These are phyloP conservation scores for Starmerella ratchasimensis DNA, from an alignment of 805 yeast species.

Conservation along the genomic window DNA sequence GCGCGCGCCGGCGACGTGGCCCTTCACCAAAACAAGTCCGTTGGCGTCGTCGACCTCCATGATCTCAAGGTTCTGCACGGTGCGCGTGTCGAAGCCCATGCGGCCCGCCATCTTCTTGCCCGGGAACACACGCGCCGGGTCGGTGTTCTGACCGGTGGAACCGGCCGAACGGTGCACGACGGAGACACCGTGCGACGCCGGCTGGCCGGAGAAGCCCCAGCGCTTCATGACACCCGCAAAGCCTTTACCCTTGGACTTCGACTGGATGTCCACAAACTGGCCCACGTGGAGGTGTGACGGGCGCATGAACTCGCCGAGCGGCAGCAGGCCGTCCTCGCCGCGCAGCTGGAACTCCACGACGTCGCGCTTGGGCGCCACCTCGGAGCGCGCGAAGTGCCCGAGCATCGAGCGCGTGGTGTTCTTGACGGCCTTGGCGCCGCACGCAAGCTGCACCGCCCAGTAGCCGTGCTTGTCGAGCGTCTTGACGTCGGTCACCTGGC, in stretches of 20 bases:
- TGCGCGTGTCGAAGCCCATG: conserved; percentile 68
- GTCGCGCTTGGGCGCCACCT: conserved; percentile 68
- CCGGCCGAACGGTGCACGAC: conserved; percentile 90
- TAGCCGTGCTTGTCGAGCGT: conserved; percentile 65
- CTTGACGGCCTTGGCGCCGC: conserved; percentile 49
- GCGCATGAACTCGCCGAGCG: conserved; percentile 60
- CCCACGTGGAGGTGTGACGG: conserved; percentile 81
- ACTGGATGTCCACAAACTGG: conserved; percentile 68
- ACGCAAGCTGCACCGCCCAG: conserved; percentile 76
- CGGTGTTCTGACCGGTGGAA: conserved; percentile 89
- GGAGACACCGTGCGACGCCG: conserved; percentile 93
- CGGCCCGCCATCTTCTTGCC: conserved; percentile 98
- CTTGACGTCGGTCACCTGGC: conserved; percentile 68
- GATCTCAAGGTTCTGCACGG: conserved; percentile 63
- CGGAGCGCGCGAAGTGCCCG: conserved; percentile 65
- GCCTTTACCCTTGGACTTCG: conserved; percentile 84
- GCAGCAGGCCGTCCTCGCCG: conserved; percentile 48
- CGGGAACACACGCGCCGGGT: conserved; percentile 91
- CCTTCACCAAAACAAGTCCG: conserved; percentile 73
- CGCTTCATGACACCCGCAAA: conserved; percentile 97
- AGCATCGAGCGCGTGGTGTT: conserved; percentile 53
- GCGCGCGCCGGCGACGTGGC: conserved; percentile 81
- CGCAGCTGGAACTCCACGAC: conserved; percentile 71
- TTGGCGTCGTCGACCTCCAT: conserved; percentile 67
- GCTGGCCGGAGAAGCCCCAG: conserved; percentile 75